Conservation (phyloP, 2,329 filamentous ascomycete species). For the Didymella exigua region DNA sequence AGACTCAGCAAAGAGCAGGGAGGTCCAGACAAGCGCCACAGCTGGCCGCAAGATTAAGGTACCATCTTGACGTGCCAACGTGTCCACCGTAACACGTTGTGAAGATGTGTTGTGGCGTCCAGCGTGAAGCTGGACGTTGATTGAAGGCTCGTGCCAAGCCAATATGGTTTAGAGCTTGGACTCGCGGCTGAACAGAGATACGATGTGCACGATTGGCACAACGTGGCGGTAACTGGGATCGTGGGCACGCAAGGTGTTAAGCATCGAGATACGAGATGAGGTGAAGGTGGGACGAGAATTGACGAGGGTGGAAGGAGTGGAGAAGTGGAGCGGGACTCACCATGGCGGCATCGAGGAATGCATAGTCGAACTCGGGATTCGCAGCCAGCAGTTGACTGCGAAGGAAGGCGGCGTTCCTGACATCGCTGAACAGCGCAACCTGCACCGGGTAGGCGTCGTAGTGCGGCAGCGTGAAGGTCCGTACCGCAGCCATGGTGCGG, state of each 20-base stretch:
- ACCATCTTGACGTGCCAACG: background rate
- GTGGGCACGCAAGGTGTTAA: background rate
- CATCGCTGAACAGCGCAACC: conserved; percentile 74
- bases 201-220: background rate
- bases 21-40: background rate
- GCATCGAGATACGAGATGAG: background rate
- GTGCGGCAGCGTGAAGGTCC: conserved; percentile 76
- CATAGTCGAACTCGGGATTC: conserved; percentile 88
- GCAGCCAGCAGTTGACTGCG: conserved; percentile 83
- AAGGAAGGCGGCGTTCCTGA: conserved; percentile 78
- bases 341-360: conserved; percentile 84
- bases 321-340: conserved; percentile 52
- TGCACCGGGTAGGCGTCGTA: conserved; percentile 73
- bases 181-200: background rate
- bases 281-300: background rate
- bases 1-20: background rate
- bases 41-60: background rate
- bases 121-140: background rate
- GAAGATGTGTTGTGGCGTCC: background rate
- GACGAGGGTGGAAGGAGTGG: background rate
- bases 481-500: conserved; percentile 51
- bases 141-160: background rate
- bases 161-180: conserved; percentile 1
- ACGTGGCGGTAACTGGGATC: background rate
- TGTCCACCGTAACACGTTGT: background rate